Base-by-base conservation (phyloP, 2,329 filamentous ascomycete species). In the Aspergillus flavus region DNA sequence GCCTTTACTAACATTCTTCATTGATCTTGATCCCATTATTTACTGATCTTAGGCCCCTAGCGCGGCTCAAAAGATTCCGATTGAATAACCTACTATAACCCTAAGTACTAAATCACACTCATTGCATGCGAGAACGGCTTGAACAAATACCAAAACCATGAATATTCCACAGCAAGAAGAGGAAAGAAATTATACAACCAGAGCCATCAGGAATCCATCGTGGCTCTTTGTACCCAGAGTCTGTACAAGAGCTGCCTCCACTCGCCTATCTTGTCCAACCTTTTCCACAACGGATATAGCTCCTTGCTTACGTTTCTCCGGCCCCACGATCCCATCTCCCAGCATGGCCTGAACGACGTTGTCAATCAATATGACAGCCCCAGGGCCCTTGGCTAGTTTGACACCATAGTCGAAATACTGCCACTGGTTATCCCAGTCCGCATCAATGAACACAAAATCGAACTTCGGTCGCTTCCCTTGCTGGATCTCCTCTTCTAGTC, bases 31-130 rank as follows among this genome's bases (percentile, higher is more conserved):
- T 0, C 32, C 32, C 32, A 34, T 4, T 34, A 11, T 3, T 11
- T 11, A 34, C 10, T 34, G 10, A 34, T 16, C 7, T 0, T 36
- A 36, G 14, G 14, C 14, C 6, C 12, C 5, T 16, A 16, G 5
- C 5, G 34, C 32, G 32, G 4, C 21, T 12, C 12, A 6, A 41
- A n/a, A 9, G 39, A 41, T 1, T 14, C 36, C 7, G 36, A 6
- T 10, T n/a, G 7, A 6, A n/a, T 9, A 10, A n/a, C 9, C 2
- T 19, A 1, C 6, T 10, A 3, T 10, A n/a, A 9, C 7, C 2
- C 2, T 4, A 41, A 19, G 19, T 9, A 41, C 19, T n/a, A 7
- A 41, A 41, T n/a, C 9, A 19, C 16, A 1, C 39, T 41, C 6
- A 41, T 7, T n/a, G 0, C 6, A 19, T 4, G 4, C 6, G 39